Evolutionary conservation across 441 rosid species (phyloP), one percentile per base, ranked within the genome.

Genomic region (Erysimum pusillum): DNA sequence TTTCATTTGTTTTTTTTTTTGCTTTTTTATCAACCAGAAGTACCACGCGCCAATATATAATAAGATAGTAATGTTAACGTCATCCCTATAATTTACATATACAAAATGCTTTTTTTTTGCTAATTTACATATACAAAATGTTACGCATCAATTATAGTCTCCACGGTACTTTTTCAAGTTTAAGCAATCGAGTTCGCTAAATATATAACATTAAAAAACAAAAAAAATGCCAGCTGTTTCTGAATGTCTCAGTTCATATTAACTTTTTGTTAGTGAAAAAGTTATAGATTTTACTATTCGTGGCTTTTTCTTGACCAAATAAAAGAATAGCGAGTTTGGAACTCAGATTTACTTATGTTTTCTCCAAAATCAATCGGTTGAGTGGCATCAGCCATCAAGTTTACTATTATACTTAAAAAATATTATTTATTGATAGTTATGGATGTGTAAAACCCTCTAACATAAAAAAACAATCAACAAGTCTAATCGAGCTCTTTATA

Each of bases 401-500:
- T 6, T 25, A 17, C 53, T 48, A 53, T 18, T 18, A 18, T 22
- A 53, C 31, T 53, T 35, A 14, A 3, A 15, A 52, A 6, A 15
- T 62, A 7, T 11, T 15, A n/a, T 31, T 28, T 41, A 7, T 41
- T 54, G 25, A 36, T 36, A n/a, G 17, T 25, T 39, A 31, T 52
- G 69, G 61, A 49, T 49, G 49, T 11, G 11, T 49, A 39, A 48
- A 18, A n/a, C 11, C 39, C 6, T 8, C 6, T 8, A 20, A 34
- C 13, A 54, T 13, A 18, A 51, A 45, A 76, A 20, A 62, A n/a
- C 45, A 63, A 77, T 64, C 62, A 64, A 48, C 56, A 64, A 57
- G 76, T 77, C 80, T 41, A 65, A 65, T 71, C 76, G 12, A 58
- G 39, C 48, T 14, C 49, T 34, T 65, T 31, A 39, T 38, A 65